Percentiles rank a stretch among this genome's conserved stretches.
phyloP scores from a whole-genome alignment of 495 filamentous ascomycete species.

The Daldinia vernicosa region DNA sequence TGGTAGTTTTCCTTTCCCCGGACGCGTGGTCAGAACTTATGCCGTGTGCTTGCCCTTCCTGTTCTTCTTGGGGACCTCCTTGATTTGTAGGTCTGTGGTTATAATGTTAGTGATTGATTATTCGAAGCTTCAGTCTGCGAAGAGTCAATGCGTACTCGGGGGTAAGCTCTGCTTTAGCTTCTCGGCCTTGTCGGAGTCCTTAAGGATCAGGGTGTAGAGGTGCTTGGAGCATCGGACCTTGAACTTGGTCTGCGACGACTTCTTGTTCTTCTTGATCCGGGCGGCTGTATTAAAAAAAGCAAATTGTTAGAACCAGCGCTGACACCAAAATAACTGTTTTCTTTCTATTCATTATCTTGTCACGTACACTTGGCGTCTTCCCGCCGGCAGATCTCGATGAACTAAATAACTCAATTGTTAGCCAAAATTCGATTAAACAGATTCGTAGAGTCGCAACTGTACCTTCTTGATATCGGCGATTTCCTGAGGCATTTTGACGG shows the following conservation, averaged over 20 bases:
- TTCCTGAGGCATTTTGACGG: slow-evolving; percentile 90
- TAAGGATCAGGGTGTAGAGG: slow-evolving; percentile 96
- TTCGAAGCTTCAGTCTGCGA: neutral
- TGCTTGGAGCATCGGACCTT: slow-evolving; percentile 97
- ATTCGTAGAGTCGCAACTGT: slow-evolving; percentile 15
- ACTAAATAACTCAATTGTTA: slow-evolving; percentile 64
- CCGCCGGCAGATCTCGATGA: slow-evolving; percentile 99
- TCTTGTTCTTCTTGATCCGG: slow-evolving; percentile 95
- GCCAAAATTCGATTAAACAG: slow-evolving; percentile 1
- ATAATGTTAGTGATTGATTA: slow-evolving; percentile 6
- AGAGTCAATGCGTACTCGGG: slow-evolving; percentile 69
- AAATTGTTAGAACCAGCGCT: slow-evolving; percentile 49
- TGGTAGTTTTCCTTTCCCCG: slow-evolving; percentile 30
- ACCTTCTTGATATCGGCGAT: slow-evolving; percentile 96
- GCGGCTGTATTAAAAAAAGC: slow-evolving; percentile 68
- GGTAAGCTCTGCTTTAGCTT: slow-evolving; percentile 99
- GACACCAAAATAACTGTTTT: neutral
- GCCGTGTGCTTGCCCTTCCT: slow-evolving; percentile 55
- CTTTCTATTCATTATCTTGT: slow-evolving; percentile 9
- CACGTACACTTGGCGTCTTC: slow-evolving; percentile 96
- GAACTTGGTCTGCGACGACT: slow-evolving; percentile 94
- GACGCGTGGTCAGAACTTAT: slow-evolving; percentile 36
- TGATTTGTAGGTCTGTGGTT: slow-evolving; percentile 55
- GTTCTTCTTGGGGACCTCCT: slow-evolving; percentile 62
- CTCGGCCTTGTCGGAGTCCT: slow-evolving; percentile 98